Evolutionary conservation across 1,284 basidiomycete species (phyloP).

Genomic region (Sparassis latifolia): DNA sequence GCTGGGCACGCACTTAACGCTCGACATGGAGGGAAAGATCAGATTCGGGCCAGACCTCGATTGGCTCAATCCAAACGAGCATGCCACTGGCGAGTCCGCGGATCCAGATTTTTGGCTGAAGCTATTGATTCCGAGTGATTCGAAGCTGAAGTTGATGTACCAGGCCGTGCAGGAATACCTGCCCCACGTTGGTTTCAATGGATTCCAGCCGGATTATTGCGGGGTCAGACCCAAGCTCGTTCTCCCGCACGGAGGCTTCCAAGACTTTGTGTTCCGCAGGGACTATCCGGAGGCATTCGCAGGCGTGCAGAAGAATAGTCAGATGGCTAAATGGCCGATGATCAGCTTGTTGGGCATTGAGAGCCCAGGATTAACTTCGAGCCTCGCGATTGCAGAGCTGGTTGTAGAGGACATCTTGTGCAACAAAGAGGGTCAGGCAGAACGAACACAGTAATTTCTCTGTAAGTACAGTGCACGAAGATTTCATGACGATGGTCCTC

Average conservation of each 20-base stretch:
- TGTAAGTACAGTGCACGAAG: constrained; percentile 3
- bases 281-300: constrained; percentile 36
- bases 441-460: constrained; percentile 2
- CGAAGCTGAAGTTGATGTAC: constrained; percentile 59
- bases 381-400: constrained; percentile 68
- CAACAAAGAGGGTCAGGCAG: constrained; percentile 11
- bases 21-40: constrained; percentile 84
- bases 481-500: constrained; percentile 11
- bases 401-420: constrained; percentile 55
- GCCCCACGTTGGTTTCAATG: constrained; percentile 57
- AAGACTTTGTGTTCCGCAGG: constrained; percentile 74
- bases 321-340: constrained; percentile 40
- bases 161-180: constrained; percentile 68
- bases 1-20: constrained; percentile 85
- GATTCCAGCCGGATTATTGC: constrained; percentile 83
- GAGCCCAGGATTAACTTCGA: constrained; percentile 71
- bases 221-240: constrained; percentile 90
- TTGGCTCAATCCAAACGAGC: constrained; percentile 64
- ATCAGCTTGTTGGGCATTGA: constrained; percentile 75
- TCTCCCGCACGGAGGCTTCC: constrained; percentile 69
- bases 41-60: constrained; percentile 94
- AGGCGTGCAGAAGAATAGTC: constrained; percentile 11
- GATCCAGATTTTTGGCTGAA: constrained; percentile 72
- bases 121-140: constrained; percentile 65
- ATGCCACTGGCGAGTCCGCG: constrained; percentile 13